Base-by-base conservation (phyloP, 768 basidiomycete genomes). In the Macrocybe gigantea region DNA sequence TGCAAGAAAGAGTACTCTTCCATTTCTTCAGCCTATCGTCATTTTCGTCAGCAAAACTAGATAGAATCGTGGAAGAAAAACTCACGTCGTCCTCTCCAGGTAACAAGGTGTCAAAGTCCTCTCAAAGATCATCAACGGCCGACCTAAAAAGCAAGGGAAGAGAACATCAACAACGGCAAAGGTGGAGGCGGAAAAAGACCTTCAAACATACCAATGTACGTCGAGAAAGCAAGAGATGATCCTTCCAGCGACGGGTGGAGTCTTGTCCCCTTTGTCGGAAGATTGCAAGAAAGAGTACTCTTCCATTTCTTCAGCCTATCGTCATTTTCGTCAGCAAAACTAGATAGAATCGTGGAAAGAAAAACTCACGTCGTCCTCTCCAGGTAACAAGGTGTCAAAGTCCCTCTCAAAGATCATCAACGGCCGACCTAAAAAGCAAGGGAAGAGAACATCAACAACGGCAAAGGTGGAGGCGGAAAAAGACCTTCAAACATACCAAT, bases 211-310 rank as follows among this genome's bases (percentile, higher is more conserved):
- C 80, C 87, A 50, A 90, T 88, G 62, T 88, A 88, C 12, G 82
- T 73, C 48, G 83, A 85, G 39, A 89, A 90, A 88, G 60, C 84
- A 87, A n/a, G 88, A 85, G 34, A 89, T 67, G 33, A 77, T 64
- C 30, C 73, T 72, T 1, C 75, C 74, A 5, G 78, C 71, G 11
- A 74, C 62, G 0, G 71, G 64, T 6, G 60, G 47, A 33, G 57
- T 59, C 37, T 54, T 52, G 47, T 57, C 60, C 48, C 51, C 63
- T 37, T 55, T 45, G 59, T 62, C 61, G 43, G 54, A 52, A 33
- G 60, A 56, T 41, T 64, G 66, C 51, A 65, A 64, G 42, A 54
- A 62, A 49, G 60, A 70, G 77, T 60, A 78, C 61, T 56, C 68
- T 54, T 87, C 85, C 46, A 69, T 60, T 59, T 87, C 87, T 57